These are phyloP conservation scores for Starmerella apis DNA, from an alignment of 805 yeast genomes.

Conservation along the genomic window DNA sequence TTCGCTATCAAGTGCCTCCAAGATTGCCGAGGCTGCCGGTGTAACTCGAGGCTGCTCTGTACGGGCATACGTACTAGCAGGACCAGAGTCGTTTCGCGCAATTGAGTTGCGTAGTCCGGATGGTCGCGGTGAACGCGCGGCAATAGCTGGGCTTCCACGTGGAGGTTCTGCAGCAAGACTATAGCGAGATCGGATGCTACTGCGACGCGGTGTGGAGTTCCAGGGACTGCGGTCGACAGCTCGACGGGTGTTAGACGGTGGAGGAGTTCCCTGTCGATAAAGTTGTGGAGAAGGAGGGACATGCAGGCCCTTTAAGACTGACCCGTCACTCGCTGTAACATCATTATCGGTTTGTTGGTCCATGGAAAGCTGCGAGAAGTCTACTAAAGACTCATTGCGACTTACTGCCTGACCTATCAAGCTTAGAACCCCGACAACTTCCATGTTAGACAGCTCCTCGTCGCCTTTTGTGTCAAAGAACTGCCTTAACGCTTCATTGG, in stretches of 20 bases:
- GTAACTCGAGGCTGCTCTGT: conserved; percentile 4
- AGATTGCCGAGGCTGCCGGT: conserved; percentile 9
- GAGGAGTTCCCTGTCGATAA: conserved; percentile 14
- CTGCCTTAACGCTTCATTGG: conserved; percentile 51
- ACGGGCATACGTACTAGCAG: neutral
- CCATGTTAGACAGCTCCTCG: conserved; percentile 56
- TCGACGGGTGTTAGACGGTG: conserved; percentile 9
- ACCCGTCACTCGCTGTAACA: neutral
- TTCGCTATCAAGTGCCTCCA: conserved; percentile 3
- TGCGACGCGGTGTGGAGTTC: conserved; percentile 10
- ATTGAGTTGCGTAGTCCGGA: conserved; percentile 7
- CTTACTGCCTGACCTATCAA: conserved; percentile 37
- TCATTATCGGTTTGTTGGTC: conserved; percentile 1
- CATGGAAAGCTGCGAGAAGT: conserved; percentile 19
- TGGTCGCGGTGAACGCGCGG: conserved; percentile 1
- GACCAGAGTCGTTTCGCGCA: neutral
- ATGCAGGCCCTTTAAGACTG: conserved; percentile 1
- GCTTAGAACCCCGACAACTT: conserved; percentile 66
- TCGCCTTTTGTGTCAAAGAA: conserved; percentile 63
- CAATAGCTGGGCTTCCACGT: neutral
- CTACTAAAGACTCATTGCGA: conserved; percentile 25
- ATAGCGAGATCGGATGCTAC: conserved; percentile 9
- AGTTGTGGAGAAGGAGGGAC: conserved; percentile 18
- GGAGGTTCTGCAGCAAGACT: conserved; percentile 6
- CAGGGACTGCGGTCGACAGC: conserved; percentile 11